Evolutionary conservation across 164 flowering plant species (phyloP).

Genomic region (Warburgia ugandensis): DNA sequence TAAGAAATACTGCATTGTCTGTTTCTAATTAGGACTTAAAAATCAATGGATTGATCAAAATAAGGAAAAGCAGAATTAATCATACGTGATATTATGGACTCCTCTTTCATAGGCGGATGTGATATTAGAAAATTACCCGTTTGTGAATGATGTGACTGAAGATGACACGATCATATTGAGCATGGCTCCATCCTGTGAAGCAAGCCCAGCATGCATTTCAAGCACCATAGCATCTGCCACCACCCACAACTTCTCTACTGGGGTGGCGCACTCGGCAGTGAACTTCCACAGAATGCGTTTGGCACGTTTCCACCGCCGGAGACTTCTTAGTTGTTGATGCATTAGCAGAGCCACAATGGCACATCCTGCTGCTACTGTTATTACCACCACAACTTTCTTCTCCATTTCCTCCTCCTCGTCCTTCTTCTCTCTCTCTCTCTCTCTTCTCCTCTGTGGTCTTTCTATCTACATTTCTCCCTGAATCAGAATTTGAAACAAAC

Average conservation of each 20-base stretch:
- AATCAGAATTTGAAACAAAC: no score
- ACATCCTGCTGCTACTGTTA: not conserved
- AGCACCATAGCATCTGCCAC: slow-evolving; percentile 33
- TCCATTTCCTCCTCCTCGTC: no score
- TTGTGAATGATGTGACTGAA: slow-evolving; percentile 30
- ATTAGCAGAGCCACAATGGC: slow-evolving; percentile 7
- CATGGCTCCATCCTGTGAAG: slow-evolving; percentile 11
- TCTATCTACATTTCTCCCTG: no score
- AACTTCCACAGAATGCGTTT: slow-evolving; percentile 31
- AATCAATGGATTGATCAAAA: no score
- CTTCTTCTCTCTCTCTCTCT: no score
- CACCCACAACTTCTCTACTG: slow-evolving; percentile 36
- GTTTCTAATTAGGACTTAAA: no score
- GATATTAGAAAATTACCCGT: slow-evolving; percentile 30
- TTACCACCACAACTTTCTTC: slow-evolving; percentile 3
- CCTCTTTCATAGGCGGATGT: no score
- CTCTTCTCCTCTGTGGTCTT: no score
- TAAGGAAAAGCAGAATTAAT: no score
- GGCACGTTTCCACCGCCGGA: slow-evolving; percentile 27
- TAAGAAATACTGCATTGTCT: no score
- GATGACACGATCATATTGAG: slow-evolving; percentile 33
- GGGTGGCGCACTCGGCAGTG: slow-evolving; percentile 41
- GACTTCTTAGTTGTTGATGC: not conserved
- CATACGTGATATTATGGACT: no score
- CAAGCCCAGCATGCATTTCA: slow-evolving; percentile 34